phyloP scores from a whole-genome alignment of 768 basidiomycete genomes.

The Clathrus columnatus region DNA sequence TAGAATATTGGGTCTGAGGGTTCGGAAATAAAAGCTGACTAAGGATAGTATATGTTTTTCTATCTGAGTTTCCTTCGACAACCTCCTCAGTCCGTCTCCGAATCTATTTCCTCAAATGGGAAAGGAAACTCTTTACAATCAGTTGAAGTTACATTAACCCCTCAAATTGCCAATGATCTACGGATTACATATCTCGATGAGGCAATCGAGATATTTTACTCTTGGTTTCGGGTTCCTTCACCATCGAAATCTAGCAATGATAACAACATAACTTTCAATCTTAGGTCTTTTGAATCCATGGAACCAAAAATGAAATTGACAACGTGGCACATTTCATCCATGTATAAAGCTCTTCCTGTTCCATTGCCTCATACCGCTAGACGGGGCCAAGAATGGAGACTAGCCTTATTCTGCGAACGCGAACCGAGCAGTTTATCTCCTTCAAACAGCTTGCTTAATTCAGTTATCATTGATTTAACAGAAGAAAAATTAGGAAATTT shows the following conservation, averaged over 20 bases:
- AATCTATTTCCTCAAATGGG: constrained; percentile 22
- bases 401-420: constrained; percentile 40
- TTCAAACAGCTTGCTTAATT: not conserved
- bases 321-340: constrained; percentile 55
- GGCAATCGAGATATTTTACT: constrained; percentile 58
- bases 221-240: constrained; percentile 38
- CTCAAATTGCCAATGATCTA: constrained; percentile 85
- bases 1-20: not conserved
- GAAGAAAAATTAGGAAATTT: constrained; percentile 30
- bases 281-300: not conserved
- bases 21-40: not conserved
- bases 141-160: constrained; percentile 50
- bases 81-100: constrained; percentile 52
- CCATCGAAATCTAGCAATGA: no score
- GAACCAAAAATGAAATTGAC: constrained; percentile 48
- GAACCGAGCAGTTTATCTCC: constrained; percentile 12
- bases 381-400: constrained; percentile 54
- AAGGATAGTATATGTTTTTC: constrained; percentile 55
- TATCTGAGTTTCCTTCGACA: constrained; percentile 88
- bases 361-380: constrained; percentile 47
- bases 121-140: constrained; percentile 17
- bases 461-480: constrained; percentile 34
- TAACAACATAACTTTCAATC: no score
- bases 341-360: constrained; percentile 69
- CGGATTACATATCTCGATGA: constrained; percentile 62